Evolutionary conservation across 805 yeast species (phyloP).

Genomic region (Ogataea wickerhamii): DNA sequence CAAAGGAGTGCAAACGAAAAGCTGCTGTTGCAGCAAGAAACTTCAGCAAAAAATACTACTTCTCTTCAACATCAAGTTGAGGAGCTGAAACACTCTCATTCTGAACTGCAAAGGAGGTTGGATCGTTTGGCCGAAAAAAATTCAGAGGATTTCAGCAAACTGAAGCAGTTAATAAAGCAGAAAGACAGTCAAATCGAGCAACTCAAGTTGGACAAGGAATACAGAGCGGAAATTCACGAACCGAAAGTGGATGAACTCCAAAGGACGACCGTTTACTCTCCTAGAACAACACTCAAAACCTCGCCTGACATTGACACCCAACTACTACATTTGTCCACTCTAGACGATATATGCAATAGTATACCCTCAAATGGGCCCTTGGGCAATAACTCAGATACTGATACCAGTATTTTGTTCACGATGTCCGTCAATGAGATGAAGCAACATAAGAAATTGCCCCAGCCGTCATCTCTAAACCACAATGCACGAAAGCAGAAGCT

Average conservation of each 20-base stretch:
- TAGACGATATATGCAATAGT: not conserved
- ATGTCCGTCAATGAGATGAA: not conserved
- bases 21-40: not conserved
- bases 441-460: not conserved
- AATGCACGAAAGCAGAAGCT: not conserved
- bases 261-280: not conserved
- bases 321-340: not conserved
- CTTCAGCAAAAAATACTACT: not conserved
- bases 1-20: not conserved
- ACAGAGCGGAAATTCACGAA: no score
- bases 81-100: not conserved
- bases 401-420: not conserved
- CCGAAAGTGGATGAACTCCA: no score
- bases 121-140: not conserved
- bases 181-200: not conserved
- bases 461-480: not conserved
- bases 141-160: not conserved
- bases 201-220: not conserved
- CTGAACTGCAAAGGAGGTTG: constrained; percentile 3
- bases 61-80: not conserved
- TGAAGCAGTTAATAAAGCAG: not conserved
- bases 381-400: not conserved
- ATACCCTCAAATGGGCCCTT: not conserved
- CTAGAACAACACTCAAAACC: not conserved
- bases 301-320: constrained; percentile 1